A percentile compares a stretch with the other conserved stretches of the same genome.
Evolutionary conservation across 331 rosid genomes (phyloP).

Genomic region (Pyracantha coccinea): DNA sequence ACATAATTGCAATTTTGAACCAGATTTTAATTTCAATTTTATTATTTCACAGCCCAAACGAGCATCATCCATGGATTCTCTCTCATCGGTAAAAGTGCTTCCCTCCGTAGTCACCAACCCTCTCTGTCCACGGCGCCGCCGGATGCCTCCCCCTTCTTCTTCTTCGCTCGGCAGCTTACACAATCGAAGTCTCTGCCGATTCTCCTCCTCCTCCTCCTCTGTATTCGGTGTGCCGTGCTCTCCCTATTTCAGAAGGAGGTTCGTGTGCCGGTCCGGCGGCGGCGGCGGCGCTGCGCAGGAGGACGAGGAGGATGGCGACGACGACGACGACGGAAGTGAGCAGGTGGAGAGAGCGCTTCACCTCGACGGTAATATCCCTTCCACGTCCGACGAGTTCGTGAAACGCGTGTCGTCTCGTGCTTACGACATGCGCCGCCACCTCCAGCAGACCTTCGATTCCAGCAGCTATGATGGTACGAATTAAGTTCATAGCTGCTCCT

Average conservation of each 20-base stretch:
- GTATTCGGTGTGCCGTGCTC: conserved; percentile 5
- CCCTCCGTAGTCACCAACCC: conserved; percentile 48
- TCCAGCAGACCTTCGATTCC: conserved; percentile 69
- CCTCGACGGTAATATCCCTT: conserved; percentile 77
- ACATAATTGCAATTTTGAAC: background rate
- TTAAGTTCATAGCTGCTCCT: background rate
- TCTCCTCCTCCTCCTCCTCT: conserved; percentile 5
- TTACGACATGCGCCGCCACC: conserved; percentile 84
- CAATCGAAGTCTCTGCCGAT: conserved; percentile 13
- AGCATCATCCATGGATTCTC: conserved; percentile 57
- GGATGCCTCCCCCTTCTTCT: background rate
- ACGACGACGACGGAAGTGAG: conserved; percentile 29
- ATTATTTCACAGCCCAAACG: background rate
- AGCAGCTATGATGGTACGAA: conserved; percentile 81
- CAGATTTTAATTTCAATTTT: background rate
- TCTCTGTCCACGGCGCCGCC: conserved; percentile 28
- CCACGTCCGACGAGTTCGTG: conserved; percentile 69
- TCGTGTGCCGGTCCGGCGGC: conserved; percentile 18
- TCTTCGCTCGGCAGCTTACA: conserved; percentile 16
- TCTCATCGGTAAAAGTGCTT: conserved; percentile 48
- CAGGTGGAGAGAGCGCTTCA: conserved; percentile 77
- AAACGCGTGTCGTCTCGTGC: conserved; percentile 92
- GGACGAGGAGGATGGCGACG: conserved; percentile 1
- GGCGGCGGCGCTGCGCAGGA: conserved; percentile 12
- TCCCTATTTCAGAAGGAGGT: conserved; percentile 10